A percentile compares a stretch with the other conserved stretches of the same genome.
Evolutionary conservation across 208 protist species (phyloP).

Genomic region (Strigomonas culicis): DNA sequence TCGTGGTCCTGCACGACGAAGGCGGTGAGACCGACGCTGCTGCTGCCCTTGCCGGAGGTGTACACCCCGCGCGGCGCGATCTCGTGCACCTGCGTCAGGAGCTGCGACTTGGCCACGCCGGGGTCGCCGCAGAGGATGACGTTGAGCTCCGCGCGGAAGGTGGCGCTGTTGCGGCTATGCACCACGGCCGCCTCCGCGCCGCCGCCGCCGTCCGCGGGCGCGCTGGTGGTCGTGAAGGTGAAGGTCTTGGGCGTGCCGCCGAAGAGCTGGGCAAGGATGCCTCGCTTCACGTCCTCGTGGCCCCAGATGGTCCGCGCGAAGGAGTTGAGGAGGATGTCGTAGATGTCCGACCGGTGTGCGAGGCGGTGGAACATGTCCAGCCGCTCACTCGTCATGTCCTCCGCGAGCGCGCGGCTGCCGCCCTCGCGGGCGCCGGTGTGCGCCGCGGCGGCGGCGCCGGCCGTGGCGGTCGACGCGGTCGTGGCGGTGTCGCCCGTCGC

Average conservation of each 20-base stretch:
- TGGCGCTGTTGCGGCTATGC: conserved; percentile 43
- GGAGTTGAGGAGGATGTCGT: conserved; percentile 92
- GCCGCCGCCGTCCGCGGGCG: neutral
- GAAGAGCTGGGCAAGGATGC: conserved; percentile 98
- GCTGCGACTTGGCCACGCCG: conserved; percentile 99
- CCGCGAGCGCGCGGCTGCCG: conserved; percentile 1
- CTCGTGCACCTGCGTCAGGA: conserved; percentile 98
- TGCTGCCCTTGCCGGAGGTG: conserved; percentile 98
- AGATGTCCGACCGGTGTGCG: conserved; percentile 91
- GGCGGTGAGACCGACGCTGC: conserved; percentile 99
- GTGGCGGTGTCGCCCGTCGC: neutral
- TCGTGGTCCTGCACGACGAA: conserved; percentile 97
- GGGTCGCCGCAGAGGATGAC: conserved; percentile 99
- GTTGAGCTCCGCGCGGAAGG: conserved; percentile 97
- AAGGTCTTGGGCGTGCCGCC: conserved; percentile 96
- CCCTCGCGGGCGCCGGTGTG: conserved; percentile 4
- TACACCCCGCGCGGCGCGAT: conserved; percentile 98
- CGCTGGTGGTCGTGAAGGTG: conserved; percentile 22
- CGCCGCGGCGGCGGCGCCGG: conserved; percentile 11
- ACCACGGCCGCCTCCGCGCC: neutral
- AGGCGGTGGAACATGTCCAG: conserved; percentile 76
- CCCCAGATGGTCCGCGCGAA: conserved; percentile 98
- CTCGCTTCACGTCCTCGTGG: conserved; percentile 98
- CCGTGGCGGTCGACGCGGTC: conserved; percentile 8
- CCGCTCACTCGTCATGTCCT: conserved; percentile 44